Conservation (phyloP, 192 early-diverging fungal genomes). For the Podila epicladia region DNA sequence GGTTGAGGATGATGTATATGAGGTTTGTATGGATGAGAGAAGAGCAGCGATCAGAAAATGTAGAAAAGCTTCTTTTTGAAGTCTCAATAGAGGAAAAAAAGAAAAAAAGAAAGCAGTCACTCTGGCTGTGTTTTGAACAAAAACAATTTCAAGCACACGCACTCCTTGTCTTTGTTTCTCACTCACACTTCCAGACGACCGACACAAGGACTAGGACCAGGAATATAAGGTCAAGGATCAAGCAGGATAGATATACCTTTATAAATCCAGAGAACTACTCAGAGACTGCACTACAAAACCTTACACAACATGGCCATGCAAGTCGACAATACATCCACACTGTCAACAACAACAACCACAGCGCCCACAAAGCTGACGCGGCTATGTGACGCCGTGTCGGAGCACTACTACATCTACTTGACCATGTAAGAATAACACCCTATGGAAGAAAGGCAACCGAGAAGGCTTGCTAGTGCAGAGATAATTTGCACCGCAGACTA, state of each 20-base stretch:
- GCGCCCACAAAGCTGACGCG: constrained; percentile 16
- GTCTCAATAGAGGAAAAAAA: constrained; percentile 2
- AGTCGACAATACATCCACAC: no score
- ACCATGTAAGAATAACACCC: constrained; percentile 23
- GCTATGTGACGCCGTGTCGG: constrained; percentile 28
- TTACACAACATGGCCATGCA: not conserved
- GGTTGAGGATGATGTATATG: not conserved
- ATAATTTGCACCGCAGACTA: no score
- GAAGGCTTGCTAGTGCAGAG: not conserved
- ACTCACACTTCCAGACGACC: not conserved
- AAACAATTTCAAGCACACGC: no score
- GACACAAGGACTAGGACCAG: not conserved
- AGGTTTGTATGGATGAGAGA: constrained; percentile 5
- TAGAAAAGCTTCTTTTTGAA: not conserved
- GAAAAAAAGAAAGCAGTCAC: constrained; percentile 10
- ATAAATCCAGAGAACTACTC: no score
- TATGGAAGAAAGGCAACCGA: not conserved
- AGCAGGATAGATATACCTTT: not conserved
- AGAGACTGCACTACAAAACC: no score
- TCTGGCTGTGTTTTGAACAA: not conserved
- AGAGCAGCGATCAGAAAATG: not conserved
- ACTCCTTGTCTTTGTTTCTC: not conserved
- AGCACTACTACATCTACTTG: constrained; percentile 41
- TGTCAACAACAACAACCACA: not conserved
- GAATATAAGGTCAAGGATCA: not conserved